Percentiles rank a stretch among this genome's conserved stretches.
These are phyloP conservation scores for Neurospora sp. DNA, from an alignment of 2,329 filamentous ascomycete species.

Conservation along the genomic window DNA sequence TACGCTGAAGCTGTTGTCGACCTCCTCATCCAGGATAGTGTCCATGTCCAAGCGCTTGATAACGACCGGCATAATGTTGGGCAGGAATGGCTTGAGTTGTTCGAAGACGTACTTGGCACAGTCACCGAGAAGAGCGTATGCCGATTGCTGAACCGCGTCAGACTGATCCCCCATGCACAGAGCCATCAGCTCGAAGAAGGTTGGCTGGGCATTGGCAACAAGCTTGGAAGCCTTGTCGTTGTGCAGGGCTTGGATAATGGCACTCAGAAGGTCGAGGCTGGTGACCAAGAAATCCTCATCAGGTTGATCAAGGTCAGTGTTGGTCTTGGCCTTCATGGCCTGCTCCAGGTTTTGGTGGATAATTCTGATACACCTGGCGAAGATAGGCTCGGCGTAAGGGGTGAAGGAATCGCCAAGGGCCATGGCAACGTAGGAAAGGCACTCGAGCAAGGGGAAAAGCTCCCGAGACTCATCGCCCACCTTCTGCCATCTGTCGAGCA, in stretches of 20 bases:
- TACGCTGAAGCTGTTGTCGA: constrained; percentile 79
- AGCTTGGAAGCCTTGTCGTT: constrained; percentile 64
- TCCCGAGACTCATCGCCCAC: constrained; percentile 85
- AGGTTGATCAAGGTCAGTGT: constrained; percentile 62
- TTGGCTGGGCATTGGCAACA: constrained; percentile 64
- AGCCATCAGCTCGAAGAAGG: constrained; percentile 81
- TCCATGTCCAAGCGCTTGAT: constrained; percentile 81
- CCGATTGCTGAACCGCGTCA: constrained; percentile 91
- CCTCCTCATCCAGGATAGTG: constrained; percentile 64
- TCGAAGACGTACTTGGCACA: constrained; percentile 87
- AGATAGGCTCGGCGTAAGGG: constrained; percentile 79
- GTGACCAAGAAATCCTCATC: constrained; percentile 98
- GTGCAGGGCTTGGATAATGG: constrained; percentile 84
- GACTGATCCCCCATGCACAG: constrained; percentile 88
- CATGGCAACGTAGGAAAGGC: constrained; percentile 85
- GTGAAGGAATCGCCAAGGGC: constrained; percentile 75
- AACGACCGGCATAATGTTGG: constrained; percentile 68
- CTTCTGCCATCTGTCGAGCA: constrained; percentile 80
- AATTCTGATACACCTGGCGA: constrained; percentile 78
- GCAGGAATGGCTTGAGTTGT: constrained; percentile 65
- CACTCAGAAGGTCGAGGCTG: constrained; percentile 84
- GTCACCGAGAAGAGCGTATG: constrained; percentile 89
- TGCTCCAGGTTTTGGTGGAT: constrained; percentile 88
- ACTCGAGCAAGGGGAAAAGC: constrained; percentile 91
- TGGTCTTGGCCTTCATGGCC: constrained; percentile 58